Evolutionary conservation across 805 yeast species (phyloP), one percentile per base, ranked within the genome.

Genomic region (Kazachstania bromeliacearum): DNA sequence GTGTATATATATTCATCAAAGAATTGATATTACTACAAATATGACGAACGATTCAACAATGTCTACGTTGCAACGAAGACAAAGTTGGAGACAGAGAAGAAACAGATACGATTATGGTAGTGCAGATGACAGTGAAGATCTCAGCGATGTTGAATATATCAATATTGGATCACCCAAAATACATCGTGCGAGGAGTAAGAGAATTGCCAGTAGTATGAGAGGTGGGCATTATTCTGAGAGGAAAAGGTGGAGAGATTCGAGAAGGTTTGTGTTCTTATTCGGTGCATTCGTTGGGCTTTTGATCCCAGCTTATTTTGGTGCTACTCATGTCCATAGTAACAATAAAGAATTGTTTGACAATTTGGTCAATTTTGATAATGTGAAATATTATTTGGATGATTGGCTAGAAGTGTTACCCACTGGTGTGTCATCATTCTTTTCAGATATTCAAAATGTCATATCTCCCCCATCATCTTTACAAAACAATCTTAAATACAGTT

Each of bases 401-500:
- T 79, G 89, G 85, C 74, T 72, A 39, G 84, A 75, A 17, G 64
- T 69, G 16, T 60, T 88, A n/a, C 96, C 96, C 2, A 61, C 66
- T 1, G 67, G 79, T 1, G 51, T 88, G 12, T 71, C 74, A 35
- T 64, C 71, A 5, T 72, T 84, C 28, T 60, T 88, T 23, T 63
- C 68, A 15, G 80, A 77, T 37, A 60, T 75, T n/a, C 64, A 60
- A 29, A 38, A 40, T 3, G 44, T 44, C 4, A 33, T 51, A 1
- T 35, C 30, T 7, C 39, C 48, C 4, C 31, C 42, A 9, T 53
- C 51, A 25, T 79, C 79, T 26, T 67, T 81, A 4, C 73, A 85
- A 5, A 94, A 85, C 41, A 77, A 88, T 33, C 67, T 81, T 3
- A 73, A 87, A 5, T 94, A 85, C 41, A 77, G 88, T 34, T 92